phyloP scores from a whole-genome alignment of 2,329 filamentous ascomycete species.

The Aspergillus quadricinctus region DNA sequence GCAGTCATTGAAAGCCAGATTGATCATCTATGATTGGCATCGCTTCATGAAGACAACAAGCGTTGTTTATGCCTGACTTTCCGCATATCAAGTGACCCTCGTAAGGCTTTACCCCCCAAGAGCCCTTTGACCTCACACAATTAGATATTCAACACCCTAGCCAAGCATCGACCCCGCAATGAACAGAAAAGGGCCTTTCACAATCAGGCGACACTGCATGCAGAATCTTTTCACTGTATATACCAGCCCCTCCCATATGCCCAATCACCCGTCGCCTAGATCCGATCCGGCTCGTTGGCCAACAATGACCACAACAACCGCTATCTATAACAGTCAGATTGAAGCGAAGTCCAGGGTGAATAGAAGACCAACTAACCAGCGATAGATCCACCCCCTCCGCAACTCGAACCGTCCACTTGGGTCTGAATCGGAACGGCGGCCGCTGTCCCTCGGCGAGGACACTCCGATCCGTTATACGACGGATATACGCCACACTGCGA shows the following conservation, averaged over 20 bases:
- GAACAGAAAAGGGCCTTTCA: no score
- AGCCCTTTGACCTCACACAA: neutral
- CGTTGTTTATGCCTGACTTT: no score
- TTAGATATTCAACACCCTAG: neutral
- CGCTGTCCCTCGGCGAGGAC: conserved; percentile 12
- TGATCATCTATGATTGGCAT: no score
- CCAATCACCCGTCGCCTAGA: neutral
- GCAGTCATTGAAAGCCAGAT: no score
- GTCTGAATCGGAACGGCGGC: conserved; percentile 13
- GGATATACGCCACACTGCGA: conserved; percentile 8
- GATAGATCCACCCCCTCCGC: conserved; percentile 13
- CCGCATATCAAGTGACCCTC: neutral
- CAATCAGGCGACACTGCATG: neutral
- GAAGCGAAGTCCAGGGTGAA: neutral
- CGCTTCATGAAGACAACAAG: no score
- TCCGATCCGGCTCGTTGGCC: conserved; percentile 5
- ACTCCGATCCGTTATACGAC: conserved; percentile 7
- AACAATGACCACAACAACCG: conserved; percentile 14
- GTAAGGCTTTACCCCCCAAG: neutral
- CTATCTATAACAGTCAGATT: conserved; percentile 5
- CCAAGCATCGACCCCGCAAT: neutral
- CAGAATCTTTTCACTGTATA: no score
- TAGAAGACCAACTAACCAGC: conserved; percentile 5
- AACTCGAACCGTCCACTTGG: conserved; percentile 14
- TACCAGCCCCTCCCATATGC: neutral